Evolutionary conservation across 495 filamentous ascomycete species (phyloP).

Genomic region (Talaromyces liani): DNA sequence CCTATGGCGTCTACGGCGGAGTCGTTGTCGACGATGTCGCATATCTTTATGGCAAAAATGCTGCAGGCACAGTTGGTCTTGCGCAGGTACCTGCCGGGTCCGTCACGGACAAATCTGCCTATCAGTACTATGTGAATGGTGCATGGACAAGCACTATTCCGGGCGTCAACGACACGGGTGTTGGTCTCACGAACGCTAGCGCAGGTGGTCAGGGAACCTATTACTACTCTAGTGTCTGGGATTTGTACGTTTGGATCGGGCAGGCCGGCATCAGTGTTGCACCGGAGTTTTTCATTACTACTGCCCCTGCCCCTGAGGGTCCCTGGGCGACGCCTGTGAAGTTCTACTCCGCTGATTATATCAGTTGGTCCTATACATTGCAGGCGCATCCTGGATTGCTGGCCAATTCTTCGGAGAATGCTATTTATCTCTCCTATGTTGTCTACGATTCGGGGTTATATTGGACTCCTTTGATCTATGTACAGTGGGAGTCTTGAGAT

Average conservation of each 20-base stretch:
- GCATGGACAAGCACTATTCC: conserved; percentile 18
- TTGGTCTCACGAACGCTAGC: conserved; percentile 17
- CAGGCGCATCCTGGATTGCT: conserved; percentile 20
- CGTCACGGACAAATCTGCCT: conserved; percentile 16
- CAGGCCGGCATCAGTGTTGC: conserved; percentile 14
- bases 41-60: conserved; percentile 20
- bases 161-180: conserved; percentile 9
- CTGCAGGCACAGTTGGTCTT: conserved; percentile 14
- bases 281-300: conserved; percentile 26
- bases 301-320: conserved; percentile 19
- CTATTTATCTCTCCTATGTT: conserved; percentile 23
- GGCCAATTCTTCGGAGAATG: conserved; percentile 12
- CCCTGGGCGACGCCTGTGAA: conserved; percentile 20
- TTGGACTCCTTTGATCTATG: conserved; percentile 16
- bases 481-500: conserved; percentile 12
- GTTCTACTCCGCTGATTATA: conserved; percentile 19
- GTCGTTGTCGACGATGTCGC: conserved; percentile 17
- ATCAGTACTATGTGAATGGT: conserved; percentile 19
- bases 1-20: conserved; percentile 22
- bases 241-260: conserved; percentile 26
- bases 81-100: conserved; percentile 17
- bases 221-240: conserved; percentile 19
- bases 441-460: conserved; percentile 14
- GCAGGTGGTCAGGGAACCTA: conserved; percentile 25
- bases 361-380: conserved; percentile 16